These are phyloP conservation scores for Furculomyces boomerangus DNA, from an alignment of 371 early-diverging fungal genomes.

Conservation along the genomic window DNA sequence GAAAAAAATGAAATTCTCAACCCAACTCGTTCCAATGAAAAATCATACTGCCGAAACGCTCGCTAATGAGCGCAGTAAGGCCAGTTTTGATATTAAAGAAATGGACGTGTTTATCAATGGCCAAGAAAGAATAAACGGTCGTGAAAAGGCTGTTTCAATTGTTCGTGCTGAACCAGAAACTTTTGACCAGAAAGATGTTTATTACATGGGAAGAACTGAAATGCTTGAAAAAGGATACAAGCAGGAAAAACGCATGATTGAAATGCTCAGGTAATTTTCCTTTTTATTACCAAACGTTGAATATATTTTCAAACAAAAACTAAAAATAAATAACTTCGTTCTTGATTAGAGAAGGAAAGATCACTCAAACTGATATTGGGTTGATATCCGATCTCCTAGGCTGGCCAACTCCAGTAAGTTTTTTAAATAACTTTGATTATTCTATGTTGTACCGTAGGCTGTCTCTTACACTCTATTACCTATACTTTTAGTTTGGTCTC, in stretches of 20 bases:
- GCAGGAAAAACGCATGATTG: slow-evolving; percentile 14
- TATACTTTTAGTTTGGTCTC: slow-evolving; percentile 6
- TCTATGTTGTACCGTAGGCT: neutral
- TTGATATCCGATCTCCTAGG: neutral
- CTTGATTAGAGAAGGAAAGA: neutral
- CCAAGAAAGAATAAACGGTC: neutral
- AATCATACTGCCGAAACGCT: neutral
- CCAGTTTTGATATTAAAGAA: neutral
- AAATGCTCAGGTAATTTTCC: slow-evolving; percentile 6
- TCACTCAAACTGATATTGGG: neutral
- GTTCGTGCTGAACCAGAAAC: slow-evolving; percentile 15
- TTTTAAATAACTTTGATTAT: neutral
- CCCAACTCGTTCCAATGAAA: neutral
- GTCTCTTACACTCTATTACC: slow-evolving; percentile 5
- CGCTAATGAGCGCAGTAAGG: neutral
- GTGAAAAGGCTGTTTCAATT: slow-evolving; percentile 8
- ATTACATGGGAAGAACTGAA: slow-evolving; percentile 20
- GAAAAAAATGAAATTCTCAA: slow-evolving; percentile 2
- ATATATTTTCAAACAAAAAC: neutral
- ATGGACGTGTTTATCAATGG: neutral
- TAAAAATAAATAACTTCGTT: neutral
- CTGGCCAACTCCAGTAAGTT: neutral
- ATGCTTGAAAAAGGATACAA: slow-evolving; percentile 18
- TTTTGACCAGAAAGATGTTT: slow-evolving; percentile 13
- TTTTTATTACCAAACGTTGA: slow-evolving; percentile 8